Evolutionary conservation across 805 yeast species (phyloP), one percentile per base, ranked within the genome.

Genomic region (Candida quercuum): DNA sequence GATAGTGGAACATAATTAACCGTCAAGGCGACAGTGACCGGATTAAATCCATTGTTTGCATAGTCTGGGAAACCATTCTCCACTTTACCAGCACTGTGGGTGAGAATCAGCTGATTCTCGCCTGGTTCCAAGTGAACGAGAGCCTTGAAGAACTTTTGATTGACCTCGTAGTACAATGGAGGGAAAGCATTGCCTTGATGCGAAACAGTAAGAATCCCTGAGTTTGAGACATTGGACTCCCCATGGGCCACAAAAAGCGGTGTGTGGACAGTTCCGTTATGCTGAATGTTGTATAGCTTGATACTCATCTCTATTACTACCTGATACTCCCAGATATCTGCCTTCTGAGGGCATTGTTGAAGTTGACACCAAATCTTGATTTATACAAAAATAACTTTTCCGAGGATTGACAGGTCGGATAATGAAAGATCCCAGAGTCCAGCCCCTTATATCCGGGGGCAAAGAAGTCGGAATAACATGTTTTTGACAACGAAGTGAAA

Each of bases 121-220:
- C 91, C 89, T 0, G 82, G 79, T 16, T 78, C 73, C 15, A 89
- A 68, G 42, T 83, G 83, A 3, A 85, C 67, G 14, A 85, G 52
- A 0, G 86, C 85, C 57, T 88, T 89, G 69, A 89, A 91, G 42
- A 72, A 70, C 1, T 82, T 80, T 16, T 72, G 63, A 37, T 78
- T 75, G 6, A 88, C 75, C 42, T 89, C 95, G 50, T 70, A 84
- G 37, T 69, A 66, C 48, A 77, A 81, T 0, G 86, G 74, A 0
- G 96, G 95, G 43, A 43, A 63, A 20, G 51, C 59, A 51, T 45
- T 54, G 46, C 57, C 67, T 53, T 55, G 67, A 47, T 58, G 69
- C 42, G 64, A 67, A 32, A 67, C 75, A 11, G 70, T 66, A 25
- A 66, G 57, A 28, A 63, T 63, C 6, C 76, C 74, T 11, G 38